Conservation (phyloP, 2,329 filamentous ascomycete genomes). For the Phialocephala sp. region DNA sequence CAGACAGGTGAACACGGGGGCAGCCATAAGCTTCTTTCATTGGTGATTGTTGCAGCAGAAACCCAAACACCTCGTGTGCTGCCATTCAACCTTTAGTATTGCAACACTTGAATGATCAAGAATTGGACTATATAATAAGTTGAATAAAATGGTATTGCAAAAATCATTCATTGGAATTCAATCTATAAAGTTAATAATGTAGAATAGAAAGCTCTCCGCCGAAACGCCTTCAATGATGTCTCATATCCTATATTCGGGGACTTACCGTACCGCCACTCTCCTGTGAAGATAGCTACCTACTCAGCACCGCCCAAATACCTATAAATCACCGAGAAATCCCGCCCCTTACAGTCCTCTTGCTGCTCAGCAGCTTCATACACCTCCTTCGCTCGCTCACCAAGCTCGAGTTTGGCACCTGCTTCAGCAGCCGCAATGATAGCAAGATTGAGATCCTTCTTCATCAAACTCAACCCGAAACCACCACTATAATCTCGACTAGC, state of each 20-base stretch:
- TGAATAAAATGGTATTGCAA: background rate
- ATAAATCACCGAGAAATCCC: constrained; percentile 85
- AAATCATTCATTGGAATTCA: background rate
- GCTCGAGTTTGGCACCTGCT: constrained; percentile 67
- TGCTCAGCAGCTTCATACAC: constrained; percentile 73
- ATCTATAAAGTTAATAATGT: constrained; percentile 1
- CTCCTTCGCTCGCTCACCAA: constrained; percentile 65
- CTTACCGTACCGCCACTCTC: background rate
- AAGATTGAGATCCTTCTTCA: constrained; percentile 80
- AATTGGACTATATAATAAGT: too few relatives aligned
- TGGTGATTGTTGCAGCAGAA: too few relatives aligned
- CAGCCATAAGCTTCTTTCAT: too few relatives aligned
- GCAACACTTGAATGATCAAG: too few relatives aligned
- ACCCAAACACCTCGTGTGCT: too few relatives aligned
- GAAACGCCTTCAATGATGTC: constrained; percentile 9
- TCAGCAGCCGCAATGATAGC: constrained; percentile 75
- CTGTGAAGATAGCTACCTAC: constrained; percentile 12
- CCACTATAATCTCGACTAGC: constrained; percentile 77
- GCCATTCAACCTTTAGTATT: too few relatives aligned
- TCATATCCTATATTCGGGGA: background rate
- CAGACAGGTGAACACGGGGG: too few relatives aligned
- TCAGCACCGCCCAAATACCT: constrained; percentile 61
- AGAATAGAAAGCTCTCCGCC: background rate
- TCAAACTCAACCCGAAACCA: constrained; percentile 77
- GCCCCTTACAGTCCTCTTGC: constrained; percentile 65